phyloP scores from a whole-genome alignment of 208 protist species.

The Trypanosoma caninum region DNA sequence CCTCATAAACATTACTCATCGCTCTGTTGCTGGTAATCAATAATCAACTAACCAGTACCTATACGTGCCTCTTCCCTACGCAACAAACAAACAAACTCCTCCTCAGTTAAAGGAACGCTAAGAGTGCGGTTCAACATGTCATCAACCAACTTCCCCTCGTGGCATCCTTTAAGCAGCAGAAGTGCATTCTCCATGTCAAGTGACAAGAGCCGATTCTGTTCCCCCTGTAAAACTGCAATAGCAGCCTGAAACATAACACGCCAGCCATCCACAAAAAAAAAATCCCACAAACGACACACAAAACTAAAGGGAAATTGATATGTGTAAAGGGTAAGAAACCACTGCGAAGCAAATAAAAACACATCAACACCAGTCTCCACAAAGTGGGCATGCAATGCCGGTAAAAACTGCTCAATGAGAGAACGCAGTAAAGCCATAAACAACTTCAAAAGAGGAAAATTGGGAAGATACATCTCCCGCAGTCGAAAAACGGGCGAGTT shows the following conservation, averaged over 20 bases:
- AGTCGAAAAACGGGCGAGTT: constrained; percentile 24
- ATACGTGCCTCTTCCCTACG: too few relatives aligned
- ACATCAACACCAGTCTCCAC: constrained; percentile 22
- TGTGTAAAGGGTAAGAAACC: constrained; percentile 65
- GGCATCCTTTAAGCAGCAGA: constrained; percentile 34
- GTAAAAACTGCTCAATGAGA: constrained; percentile 33
- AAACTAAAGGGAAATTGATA: constrained; percentile 46
- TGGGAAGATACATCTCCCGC: constrained; percentile 46
- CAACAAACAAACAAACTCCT: constrained; percentile 4
- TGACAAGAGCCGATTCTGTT: constrained; percentile 34
- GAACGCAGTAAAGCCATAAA: constrained; percentile 26
- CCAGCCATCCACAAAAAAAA: constrained; percentile 52
- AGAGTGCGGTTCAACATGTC: constrained; percentile 8
- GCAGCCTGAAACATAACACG: constrained; percentile 42
- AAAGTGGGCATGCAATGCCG: constrained; percentile 42
- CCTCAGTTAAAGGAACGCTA: constrained; percentile 12
- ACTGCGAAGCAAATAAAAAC: constrained; percentile 46
- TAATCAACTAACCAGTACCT: too few relatives aligned
- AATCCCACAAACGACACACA: constrained; percentile 47
- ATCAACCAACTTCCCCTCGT: constrained; percentile 10
- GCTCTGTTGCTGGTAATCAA: too few relatives aligned
- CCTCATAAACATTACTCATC: too few relatives aligned
- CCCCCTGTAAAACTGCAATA: constrained; percentile 41
- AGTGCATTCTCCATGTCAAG: constrained; percentile 44
- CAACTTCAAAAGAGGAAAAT: constrained; percentile 41